Base-by-base conservation (phyloP, 2,329 filamentous ascomycete species). In the Ascochyta fabae region DNA sequence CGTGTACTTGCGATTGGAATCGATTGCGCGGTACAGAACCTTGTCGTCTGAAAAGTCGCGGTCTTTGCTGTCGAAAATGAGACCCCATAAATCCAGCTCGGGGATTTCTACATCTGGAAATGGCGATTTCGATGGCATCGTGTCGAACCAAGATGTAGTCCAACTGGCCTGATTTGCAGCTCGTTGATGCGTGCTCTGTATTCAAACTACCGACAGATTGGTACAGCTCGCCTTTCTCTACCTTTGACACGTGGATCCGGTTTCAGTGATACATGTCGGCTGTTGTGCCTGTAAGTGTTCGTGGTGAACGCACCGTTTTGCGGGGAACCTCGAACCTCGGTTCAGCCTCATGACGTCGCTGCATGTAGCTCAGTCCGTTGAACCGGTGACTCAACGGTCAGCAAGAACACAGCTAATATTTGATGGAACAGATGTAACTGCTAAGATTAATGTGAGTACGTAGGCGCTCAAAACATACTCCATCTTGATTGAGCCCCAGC, bases 1-100 rank as follows among this genome's bases (percentile, higher is more conserved):
- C 36, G 87, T 95, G 75, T 96, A 91, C 6, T 59, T 62, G 24
- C 60, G 65, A 29, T 56, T 46, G 5, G 64, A 59, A 16, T 59
- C 19, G 36, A 61, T 50, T 3, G 66, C 63, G 23, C 64, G 63
- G 46, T 68, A 68, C 16, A 68, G 61, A 19, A 68, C 65, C 50
- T 67, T 68, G 31, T 62, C 51, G 29, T 68, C 65, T 33, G 63
- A 16, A 27, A 68, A 68, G 38, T 62, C 53, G 22, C 63, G 61
- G 34, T 62, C 46, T 38, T 67, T 65, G 31, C 65, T 47, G 13
- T 66, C 61, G 26, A 68, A 68, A 26, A 65, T 65, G 1, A 68
- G 42, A 15, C 54, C 61, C 66, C 66, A 68, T 31, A 68, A 59
- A 43, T 68, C 65, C 7, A 58, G 49, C 9, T 62, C 29, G 16